phyloP scores from a whole-genome alignment of 805 yeast genomes.

The Teunomyces aglyptinius region DNA sequence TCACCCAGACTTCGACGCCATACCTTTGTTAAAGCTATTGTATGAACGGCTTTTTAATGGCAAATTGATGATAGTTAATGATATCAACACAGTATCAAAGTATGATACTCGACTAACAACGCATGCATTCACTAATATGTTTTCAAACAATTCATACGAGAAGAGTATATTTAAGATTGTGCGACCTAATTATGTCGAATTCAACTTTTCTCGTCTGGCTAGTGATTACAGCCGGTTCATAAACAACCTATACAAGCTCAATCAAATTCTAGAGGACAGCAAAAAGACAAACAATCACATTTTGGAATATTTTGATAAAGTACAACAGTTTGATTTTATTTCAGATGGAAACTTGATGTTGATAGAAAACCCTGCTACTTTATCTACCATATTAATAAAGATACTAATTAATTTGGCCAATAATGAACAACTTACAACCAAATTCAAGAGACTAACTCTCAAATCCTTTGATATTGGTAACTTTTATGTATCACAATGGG shows the following conservation, averaged over 20 bases:
- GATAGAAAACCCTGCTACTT: constrained; percentile 31
- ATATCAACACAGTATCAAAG: background rate
- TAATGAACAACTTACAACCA: constrained; percentile 14
- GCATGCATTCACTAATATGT: constrained; percentile 12
- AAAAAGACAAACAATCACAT: background rate
- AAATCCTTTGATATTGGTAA: constrained; percentile 35
- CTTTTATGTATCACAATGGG: constrained; percentile 31
- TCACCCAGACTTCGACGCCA: background rate
- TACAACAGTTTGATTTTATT: constrained; percentile 20
- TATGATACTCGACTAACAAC: constrained; percentile 14
- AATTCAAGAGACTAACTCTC: constrained; percentile 22
- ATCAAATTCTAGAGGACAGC: constrained; percentile 15
- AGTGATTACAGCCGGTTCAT: constrained; percentile 23
- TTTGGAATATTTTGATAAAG: constrained; percentile 13
- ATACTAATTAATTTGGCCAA: constrained; percentile 21
- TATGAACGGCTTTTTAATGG: constrained; percentile 22
- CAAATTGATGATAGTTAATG: constrained; percentile 12
- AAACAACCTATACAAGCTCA: constrained; percentile 19
- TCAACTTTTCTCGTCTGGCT: constrained; percentile 19
- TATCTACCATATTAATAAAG: constrained; percentile 28
- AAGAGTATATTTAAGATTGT: constrained; percentile 12
- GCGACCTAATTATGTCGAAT: constrained; percentile 21
- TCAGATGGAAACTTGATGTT: constrained; percentile 27
- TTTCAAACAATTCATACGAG: constrained; percentile 5
- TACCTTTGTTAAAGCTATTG: constrained; percentile 7